Percentiles rank a stretch among this genome's conserved stretches.
Evolutionary conservation across 2,329 filamentous ascomycete species (phyloP).

Genomic region (Diaporthe longicolla): DNA sequence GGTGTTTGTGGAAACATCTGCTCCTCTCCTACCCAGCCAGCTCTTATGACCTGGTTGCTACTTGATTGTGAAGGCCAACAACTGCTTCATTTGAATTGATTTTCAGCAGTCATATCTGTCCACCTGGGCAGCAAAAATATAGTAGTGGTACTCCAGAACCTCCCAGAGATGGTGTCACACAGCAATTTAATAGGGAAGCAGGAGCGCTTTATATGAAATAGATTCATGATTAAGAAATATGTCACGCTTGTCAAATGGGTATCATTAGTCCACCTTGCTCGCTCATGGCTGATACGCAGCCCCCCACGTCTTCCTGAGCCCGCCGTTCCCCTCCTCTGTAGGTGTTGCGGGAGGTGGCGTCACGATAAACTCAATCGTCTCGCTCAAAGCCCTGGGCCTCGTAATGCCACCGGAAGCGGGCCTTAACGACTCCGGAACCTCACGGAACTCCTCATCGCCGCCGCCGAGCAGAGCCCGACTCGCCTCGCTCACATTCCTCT

Average conservation of each 20-base stretch:
- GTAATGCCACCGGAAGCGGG: not conserved
- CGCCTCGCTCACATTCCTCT: constrained; percentile 34
- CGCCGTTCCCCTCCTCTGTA: not conserved
- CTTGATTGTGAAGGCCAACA: not conserved
- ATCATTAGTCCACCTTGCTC: constrained; percentile 1
- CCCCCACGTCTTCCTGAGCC: constrained; percentile 24
- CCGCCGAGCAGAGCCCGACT: constrained; percentile 35
- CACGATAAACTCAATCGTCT: constrained; percentile 41
- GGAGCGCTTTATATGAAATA: not conserved
- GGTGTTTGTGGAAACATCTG: not conserved
- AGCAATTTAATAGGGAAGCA: not conserved
- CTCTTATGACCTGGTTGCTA: no score
- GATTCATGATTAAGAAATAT: constrained; percentile 9
- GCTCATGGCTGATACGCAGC: constrained; percentile 25
- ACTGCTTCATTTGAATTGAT: not conserved
- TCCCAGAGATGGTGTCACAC: not conserved
- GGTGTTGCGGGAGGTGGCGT: constrained; percentile 39
- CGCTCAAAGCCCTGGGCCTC: constrained; percentile 38
- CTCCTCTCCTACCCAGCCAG: not conserved
- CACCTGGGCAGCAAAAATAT: no score
- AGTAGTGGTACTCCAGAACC: not conserved
- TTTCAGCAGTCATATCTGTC: not conserved
- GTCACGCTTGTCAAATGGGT: constrained; percentile 17
- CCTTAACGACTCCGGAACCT: constrained; percentile 31
- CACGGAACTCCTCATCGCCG: not conserved